Conservation (phyloP, 2,329 filamentous ascomycete genomes). For the Penicillium olsonii region DNA sequence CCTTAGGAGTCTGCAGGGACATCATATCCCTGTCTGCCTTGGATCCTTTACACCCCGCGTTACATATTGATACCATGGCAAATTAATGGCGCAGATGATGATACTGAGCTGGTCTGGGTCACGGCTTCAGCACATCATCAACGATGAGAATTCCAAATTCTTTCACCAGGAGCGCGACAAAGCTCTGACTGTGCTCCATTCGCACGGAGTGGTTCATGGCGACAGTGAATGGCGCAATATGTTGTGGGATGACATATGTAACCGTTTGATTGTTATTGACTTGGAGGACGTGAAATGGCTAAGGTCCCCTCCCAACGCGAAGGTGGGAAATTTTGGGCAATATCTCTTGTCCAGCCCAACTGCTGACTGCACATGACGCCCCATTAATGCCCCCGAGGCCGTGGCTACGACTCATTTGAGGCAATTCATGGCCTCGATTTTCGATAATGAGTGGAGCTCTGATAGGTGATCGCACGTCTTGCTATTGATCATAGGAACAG, state of each 20-base stretch:
- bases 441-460: too few relatives aligned
- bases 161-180: constrained; percentile 19
- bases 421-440: too few relatives aligned
- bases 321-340: too few relatives aligned
- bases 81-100: constrained; percentile 23
- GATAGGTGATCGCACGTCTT: too few relatives aligned
- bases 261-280: constrained; percentile 25
- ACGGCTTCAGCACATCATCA: constrained; percentile 6
- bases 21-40: constrained; percentile 28
- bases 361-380: too few relatives aligned
- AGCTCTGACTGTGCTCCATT: constrained; percentile 16
- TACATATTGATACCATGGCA: constrained; percentile 26
- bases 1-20: constrained; percentile 24
- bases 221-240: constrained; percentile 31
- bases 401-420: too few relatives aligned
- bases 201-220: constrained; percentile 17
- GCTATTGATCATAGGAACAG: too few relatives aligned
- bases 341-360: too few relatives aligned
- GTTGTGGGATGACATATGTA: constrained; percentile 21
- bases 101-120: constrained; percentile 19
- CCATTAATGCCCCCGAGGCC: too few relatives aligned
- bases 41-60: constrained; percentile 21
- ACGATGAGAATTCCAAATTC: neutral
- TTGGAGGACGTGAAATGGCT: constrained; percentile 26
- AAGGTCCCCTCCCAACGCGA: constrained; percentile 19